These are phyloP conservation scores for Fusarium liriodendri DNA, from an alignment of 2,329 filamentous ascomycete genomes.

Conservation along the genomic window DNA sequence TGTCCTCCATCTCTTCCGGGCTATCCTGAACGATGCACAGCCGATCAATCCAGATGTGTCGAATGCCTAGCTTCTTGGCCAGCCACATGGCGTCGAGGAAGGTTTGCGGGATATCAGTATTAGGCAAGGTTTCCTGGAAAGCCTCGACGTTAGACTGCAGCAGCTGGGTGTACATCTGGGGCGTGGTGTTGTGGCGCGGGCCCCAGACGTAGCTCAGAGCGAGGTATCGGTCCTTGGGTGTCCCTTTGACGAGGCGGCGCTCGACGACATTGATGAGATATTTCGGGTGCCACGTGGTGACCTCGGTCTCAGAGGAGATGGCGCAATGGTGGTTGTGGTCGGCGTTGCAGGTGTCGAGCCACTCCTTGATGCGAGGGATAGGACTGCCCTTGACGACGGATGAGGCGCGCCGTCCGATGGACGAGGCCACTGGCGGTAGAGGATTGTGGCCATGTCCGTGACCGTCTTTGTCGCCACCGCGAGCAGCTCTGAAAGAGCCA, in stretches of 20 bases:
- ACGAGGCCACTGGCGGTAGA: conserved; percentile 31
- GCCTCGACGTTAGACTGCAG: conserved; percentile 51
- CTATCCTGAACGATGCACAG: conserved; percentile 60
- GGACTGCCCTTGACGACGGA: conserved; percentile 49
- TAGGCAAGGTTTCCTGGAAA: conserved; percentile 50
- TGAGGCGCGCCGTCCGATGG: conserved; percentile 47
- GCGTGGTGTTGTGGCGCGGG: conserved; percentile 35
- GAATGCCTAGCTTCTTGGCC: conserved; percentile 55
- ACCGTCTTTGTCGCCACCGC: conserved; percentile 44
- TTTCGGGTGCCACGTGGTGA: conserved; percentile 52
- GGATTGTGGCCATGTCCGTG: neutral
- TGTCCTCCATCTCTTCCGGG: conserved; percentile 51
- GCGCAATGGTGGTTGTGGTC: conserved; percentile 56
- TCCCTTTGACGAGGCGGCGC: conserved; percentile 52
- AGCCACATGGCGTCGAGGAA: conserved; percentile 59
- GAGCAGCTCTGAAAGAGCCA: conserved; percentile 48
- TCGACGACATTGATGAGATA: conserved; percentile 57
- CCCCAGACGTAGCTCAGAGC: conserved; percentile 61
- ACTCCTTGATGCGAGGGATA: conserved; percentile 53
- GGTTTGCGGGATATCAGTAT: conserved; percentile 54
- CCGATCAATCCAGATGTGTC: conserved; percentile 60
- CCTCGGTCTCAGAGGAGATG: conserved; percentile 37
- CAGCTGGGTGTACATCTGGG: conserved; percentile 47
- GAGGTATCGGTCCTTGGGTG: conserved; percentile 54
- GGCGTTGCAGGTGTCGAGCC: conserved; percentile 57